phyloP scores from a whole-genome alignment of 345 rosid species.

The Salix exigua region DNA sequence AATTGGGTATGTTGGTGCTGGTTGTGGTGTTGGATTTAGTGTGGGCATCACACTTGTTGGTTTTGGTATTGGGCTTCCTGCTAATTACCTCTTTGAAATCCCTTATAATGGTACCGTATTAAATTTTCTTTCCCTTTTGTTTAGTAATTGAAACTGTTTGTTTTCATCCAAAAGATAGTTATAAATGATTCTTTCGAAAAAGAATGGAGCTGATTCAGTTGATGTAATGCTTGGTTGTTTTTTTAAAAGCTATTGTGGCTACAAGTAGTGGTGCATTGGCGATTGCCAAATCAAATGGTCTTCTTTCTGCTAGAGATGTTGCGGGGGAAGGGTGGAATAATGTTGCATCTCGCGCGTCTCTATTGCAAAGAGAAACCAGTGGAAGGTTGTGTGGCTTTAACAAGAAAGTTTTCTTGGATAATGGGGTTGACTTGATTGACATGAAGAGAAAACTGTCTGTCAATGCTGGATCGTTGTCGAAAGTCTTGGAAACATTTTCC shows the following conservation, averaged over 20 bases:
- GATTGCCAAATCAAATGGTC: conserved; percentile 29
- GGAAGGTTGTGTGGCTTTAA: conserved; percentile 41
- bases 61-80: conserved; percentile 86
- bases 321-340: conserved; percentile 37
- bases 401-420: conserved; percentile 29
- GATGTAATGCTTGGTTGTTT: neutral
- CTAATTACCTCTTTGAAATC: conserved; percentile 47
- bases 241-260: conserved; percentile 43
- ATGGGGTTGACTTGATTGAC: conserved; percentile 24
- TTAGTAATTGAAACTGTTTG: neutral
- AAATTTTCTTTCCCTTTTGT: neutral
- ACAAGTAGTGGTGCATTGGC: conserved; percentile 42
- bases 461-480: conserved; percentile 32
- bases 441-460: conserved; percentile 26
- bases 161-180: neutral
- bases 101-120: conserved; percentile 54
- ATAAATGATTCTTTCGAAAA: too few relatives aligned
- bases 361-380: conserved; percentile 46
- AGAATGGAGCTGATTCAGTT: neutral
- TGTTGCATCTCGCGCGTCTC: conserved; percentile 36
- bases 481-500: conserved; percentile 40
- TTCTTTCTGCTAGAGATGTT: conserved; percentile 22
- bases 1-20: conserved; percentile 84
- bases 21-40: conserved; percentile 83
- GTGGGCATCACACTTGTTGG: conserved; percentile 86